Evolutionary conservation across 2,329 filamentous ascomycete genomes (phyloP), one percentile per base, ranked within the genome.

Genomic region (Scopulariopsis brevicaulis): DNA sequence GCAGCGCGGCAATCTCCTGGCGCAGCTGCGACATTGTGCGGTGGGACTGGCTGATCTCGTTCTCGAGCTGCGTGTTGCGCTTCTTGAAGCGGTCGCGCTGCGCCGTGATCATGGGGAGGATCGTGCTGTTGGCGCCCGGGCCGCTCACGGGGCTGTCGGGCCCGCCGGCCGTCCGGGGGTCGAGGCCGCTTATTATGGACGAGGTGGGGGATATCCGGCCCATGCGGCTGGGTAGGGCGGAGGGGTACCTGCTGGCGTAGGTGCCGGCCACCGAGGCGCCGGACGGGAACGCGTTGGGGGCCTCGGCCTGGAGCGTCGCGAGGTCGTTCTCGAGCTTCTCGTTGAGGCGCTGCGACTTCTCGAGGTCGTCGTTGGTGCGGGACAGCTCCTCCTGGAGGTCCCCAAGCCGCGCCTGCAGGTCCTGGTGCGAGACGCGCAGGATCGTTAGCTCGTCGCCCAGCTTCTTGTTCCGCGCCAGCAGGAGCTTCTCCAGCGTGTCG

Each of bases 21-120:
- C 94, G 85, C 53, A 99, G 78, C 40, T 92, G 87, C 22, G 91
- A 93, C 24, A 96, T 85, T 0, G 83, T 88, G 53, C 84, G 81
- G 70, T 97, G 90, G 37, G 83, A 82, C 63, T 95, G 91, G 6
- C 91, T 90, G 11, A 97, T 77, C 67, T 97, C 93, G 60, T 88
- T 83, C 73, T 97, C 94, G 24, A 99, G 82, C 69, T 99, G 89
- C 0, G 84, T 76, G 63, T 96, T 97, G 67, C 92, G 90, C 77
- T 96, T 90, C 78, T 96, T 97, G 82, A 97, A 99, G 56, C 94
- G 90, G 73, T 99, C 94, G 61, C 94, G 87, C 73, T 99, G 95
- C 1, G 95, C 94, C 37, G 94, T 96, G 56, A 99, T 89, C 95
- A 99, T 99, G 37, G 94, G 95, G 25, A 99, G 77, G 62, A 99